A percentile compares a stretch with the other conserved stretches of the same genome.
Evolutionary conservation across 106 monocot genomes (phyloP).

Genomic region (Dendrobium officinale): DNA sequence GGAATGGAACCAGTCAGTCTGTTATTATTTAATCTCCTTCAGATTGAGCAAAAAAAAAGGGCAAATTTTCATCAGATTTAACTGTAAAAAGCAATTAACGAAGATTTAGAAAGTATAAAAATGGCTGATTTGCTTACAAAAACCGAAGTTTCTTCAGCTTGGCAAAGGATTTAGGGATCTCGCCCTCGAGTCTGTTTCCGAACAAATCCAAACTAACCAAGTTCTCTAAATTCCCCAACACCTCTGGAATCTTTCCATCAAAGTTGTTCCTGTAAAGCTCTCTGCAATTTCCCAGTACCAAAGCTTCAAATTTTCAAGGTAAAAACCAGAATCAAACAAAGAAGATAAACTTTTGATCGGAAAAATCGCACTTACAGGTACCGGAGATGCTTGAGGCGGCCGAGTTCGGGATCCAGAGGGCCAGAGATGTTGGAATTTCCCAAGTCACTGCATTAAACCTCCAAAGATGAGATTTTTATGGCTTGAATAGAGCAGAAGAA

Average conservation of each 20-base stretch:
- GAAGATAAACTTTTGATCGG: background rate
- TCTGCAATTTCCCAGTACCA: constrained; percentile 23
- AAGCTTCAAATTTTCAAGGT: background rate
- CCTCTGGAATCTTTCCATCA: constrained; percentile 74
- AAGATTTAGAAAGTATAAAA: background rate
- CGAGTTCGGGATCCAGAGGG: constrained; percentile 67
- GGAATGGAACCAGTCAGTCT: constrained; percentile 78
- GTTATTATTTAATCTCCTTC: constrained; percentile 84
- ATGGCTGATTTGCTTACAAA: constrained; percentile 37
- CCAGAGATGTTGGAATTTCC: constrained; percentile 95
- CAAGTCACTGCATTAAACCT: constrained; percentile 62
- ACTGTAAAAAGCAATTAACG: background rate
- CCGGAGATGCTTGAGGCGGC: constrained; percentile 70
- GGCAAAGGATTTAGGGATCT: constrained; percentile 75
- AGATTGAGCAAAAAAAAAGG: background rate
- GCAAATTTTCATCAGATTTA: background rate
- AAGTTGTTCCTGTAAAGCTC: constrained; percentile 94
- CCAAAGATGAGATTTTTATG: constrained; percentile 3
- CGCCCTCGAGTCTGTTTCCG: constrained; percentile 59
- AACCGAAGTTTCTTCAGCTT: constrained; percentile 83
- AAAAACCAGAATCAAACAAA: background rate
- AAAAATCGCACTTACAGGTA: constrained; percentile 46
- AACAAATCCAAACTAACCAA: constrained; percentile 92
- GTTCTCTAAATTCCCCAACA: constrained; percentile 71
- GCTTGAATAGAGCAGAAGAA: background rate